phyloP scores from a whole-genome alignment of 2,329 filamentous ascomycete species.

The Cercospora brassicicola region DNA sequence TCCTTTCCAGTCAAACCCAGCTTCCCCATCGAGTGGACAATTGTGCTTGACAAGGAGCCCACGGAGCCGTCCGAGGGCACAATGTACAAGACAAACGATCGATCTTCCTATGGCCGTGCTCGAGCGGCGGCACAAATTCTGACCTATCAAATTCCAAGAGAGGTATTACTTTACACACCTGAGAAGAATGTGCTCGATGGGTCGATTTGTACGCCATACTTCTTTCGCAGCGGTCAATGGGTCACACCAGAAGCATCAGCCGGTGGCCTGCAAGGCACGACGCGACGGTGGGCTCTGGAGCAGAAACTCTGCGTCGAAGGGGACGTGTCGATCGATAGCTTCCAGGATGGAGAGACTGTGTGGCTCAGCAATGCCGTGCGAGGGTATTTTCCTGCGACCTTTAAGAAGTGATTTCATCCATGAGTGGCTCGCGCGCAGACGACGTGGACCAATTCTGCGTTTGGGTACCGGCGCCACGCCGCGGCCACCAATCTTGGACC shows the following conservation, averaged over 20 bases:
- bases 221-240: constrained; percentile 72
- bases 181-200: constrained; percentile 74
- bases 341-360: constrained; percentile 72
- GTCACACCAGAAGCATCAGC: constrained; percentile 69
- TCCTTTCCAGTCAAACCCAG: constrained; percentile 49
- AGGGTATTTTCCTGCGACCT: constrained; percentile 59
- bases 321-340: constrained; percentile 57
- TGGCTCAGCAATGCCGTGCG: constrained; percentile 88
- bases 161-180: constrained; percentile 73
- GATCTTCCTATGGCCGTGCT: constrained; percentile 70
- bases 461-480: not conserved
- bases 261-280: constrained; percentile 81
- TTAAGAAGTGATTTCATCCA: constrained; percentile 10
- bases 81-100: constrained; percentile 78
- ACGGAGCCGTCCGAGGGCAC: constrained; percentile 66
- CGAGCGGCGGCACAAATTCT: constrained; percentile 60
- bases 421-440: not conserved
- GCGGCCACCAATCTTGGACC: not conserved
- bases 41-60: constrained; percentile 54
- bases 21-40: constrained; percentile 36
- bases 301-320: constrained; percentile 67
- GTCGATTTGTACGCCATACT: constrained; percentile 77
- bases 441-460: not conserved
- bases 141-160: constrained; percentile 49
- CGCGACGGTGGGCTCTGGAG: constrained; percentile 77